phyloP scores from a whole-genome alignment of 176 grass and related monocot species.

The Pontederia crassipes region DNA sequence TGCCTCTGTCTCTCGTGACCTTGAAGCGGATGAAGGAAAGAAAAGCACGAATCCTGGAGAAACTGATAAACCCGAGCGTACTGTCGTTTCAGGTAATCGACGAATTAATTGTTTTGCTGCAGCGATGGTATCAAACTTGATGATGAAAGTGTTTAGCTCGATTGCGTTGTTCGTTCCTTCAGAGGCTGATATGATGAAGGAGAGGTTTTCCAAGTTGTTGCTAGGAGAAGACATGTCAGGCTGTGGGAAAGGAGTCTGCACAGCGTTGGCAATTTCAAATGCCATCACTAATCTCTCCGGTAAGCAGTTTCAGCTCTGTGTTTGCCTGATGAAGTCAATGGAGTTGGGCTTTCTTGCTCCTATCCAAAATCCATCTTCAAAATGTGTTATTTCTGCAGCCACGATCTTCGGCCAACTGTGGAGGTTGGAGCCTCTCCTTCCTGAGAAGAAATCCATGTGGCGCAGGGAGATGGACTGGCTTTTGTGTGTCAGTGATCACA shows the following conservation, averaged over 20 bases:
- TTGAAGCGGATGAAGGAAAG: neutral
- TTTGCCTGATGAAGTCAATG: too few relatives aligned
- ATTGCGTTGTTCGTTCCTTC: neutral
- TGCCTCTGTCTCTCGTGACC: neutral
- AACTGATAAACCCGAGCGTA: neutral
- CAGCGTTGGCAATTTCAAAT: constrained; percentile 81
- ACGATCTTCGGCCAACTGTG: constrained; percentile 93
- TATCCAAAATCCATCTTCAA: neutral
- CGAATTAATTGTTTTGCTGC: constrained; percentile 8
- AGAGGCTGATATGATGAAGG: constrained; percentile 96
- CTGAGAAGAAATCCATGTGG: constrained; percentile 94
- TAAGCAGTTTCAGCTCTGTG: neutral
- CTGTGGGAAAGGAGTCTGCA: constrained; percentile 89
- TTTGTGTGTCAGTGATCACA: constrained; percentile 81
- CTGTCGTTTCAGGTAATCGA: neutral
- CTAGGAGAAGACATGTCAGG: constrained; percentile 99
- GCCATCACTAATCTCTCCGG: constrained; percentile 94
- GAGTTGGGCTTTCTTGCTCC: neutral
- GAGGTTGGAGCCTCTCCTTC: constrained; percentile 69
- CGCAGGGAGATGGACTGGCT: constrained; percentile 86
- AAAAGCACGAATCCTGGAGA: neutral
- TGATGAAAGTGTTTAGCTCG: neutral
- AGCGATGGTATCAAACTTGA: neutral
- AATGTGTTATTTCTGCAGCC: constrained; percentile 26
- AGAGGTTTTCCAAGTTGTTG: constrained; percentile 86